Evolutionary conservation across 176 grass and related monocot species (phyloP), one percentile per base, ranked within the genome.

Genomic region (Neostapfia colusana): DNA sequence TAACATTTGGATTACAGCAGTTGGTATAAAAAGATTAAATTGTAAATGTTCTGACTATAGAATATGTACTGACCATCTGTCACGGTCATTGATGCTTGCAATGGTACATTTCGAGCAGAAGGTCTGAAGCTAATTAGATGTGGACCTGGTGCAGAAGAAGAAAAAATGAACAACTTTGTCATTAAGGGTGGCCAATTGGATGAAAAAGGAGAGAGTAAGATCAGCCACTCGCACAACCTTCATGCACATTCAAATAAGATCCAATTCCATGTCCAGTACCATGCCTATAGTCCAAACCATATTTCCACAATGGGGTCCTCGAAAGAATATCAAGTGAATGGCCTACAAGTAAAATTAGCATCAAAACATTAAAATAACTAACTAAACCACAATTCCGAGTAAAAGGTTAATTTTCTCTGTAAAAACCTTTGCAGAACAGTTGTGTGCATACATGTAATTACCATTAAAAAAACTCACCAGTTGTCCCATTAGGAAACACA

Each of bases 51-150:
- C 18, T 43, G 23, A 25, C 7, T 3, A 65, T 65, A 44, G 66
- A 48, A 7, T 13, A 34, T 72, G 6, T 4, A 86, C 88, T 64
- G 25, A 98, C 95, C 95, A 77, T 98, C 87, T 44, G 95, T 98
- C 67, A 98, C 95, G 66, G 95, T 98, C 95, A 98, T 98, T 31
- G 95, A 94, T 72, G 95, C 89, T 89, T 98, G 91, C 69, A 98
- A 31, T 69, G 95, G 79, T 40, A 98, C 87, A 74, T 98, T 98
- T 67, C 82, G 87, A 86, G 95, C 95, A 86, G 84, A 72, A 77
- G 95, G 89, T 81, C 85, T 92, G 82, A 94, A 98, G 86, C 95
- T 98, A 75, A 98, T 98, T 85, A 92, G 87, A 90, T 98, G 95
- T 46, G 95, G 95, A 37, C 95, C 95, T 97, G 77, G 65, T 63